Percentiles rank a stretch among this genome's conserved stretches.
Evolutionary conservation across 306 rosid species (phyloP).

Genomic region (Pyrus bretschneideri): DNA sequence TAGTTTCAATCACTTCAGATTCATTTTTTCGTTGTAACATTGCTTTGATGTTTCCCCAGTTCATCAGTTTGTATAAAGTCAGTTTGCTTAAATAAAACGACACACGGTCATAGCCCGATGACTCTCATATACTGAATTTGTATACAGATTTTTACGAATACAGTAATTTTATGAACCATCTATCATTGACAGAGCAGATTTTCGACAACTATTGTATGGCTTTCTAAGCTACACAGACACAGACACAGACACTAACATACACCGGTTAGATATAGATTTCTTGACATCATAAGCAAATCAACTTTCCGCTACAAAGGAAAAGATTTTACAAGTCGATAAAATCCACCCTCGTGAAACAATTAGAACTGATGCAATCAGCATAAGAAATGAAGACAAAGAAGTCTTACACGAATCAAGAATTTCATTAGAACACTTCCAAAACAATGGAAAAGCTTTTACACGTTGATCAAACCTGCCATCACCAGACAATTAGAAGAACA

Average conservation of each 20-base stretch:
- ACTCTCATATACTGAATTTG: neutral
- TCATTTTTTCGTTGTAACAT: neutral
- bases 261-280: neutral
- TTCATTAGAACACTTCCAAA: neutral
- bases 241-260: neutral
- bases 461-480: neutral
- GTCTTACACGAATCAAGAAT: neutral
- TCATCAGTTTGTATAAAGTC: slow-evolving; percentile 18
- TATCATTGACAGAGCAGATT: neutral
- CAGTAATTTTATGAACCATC: neutral
- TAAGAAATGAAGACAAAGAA: neutral
- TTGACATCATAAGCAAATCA: neutral
- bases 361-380: neutral
- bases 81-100: slow-evolving; percentile 14
- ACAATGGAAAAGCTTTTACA: neutral
- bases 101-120: slow-evolving; percentile 14
- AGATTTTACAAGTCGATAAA: neutral
- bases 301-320: neutral
- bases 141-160: neutral
- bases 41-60: slow-evolving; percentile 10
- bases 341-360: neutral
- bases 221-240: neutral
- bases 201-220: neutral
- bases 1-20: neutral
- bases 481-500: neutral